phyloP scores from a whole-genome alignment of 306 rosid species.

The Cyamopsis tetragonoloba region DNA sequence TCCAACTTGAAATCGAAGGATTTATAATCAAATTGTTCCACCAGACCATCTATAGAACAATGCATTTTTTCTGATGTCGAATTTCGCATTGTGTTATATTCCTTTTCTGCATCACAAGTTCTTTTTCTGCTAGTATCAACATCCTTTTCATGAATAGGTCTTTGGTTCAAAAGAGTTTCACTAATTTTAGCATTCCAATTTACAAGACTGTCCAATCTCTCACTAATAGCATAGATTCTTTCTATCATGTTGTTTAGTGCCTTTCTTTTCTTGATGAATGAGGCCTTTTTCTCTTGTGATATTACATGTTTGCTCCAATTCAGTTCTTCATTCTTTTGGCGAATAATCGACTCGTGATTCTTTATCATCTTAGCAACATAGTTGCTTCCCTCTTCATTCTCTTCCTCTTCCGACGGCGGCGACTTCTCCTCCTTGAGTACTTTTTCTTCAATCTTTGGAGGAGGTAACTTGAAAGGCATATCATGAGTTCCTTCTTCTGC shows the following conservation, averaged over 20 bases:
- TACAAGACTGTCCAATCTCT: constrained; percentile 42
- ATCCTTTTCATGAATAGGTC: not conserved
- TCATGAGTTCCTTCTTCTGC: constrained; percentile 25
- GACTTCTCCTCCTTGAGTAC: not conserved
- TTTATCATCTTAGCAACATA: constrained; percentile 64
- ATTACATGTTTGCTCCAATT: constrained; percentile 35
- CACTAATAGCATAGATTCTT: constrained; percentile 35
- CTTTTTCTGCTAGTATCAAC: constrained; percentile 17
- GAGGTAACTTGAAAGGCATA: not conserved
- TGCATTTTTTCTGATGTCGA: constrained; percentile 25
- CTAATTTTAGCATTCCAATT: constrained; percentile 35
- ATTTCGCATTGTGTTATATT: constrained; percentile 23
- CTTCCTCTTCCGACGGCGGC: constrained; percentile 16
- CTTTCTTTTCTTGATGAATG: constrained; percentile 35
- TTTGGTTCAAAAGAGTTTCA: constrained; percentile 5
- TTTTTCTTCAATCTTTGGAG: constrained; percentile 23
- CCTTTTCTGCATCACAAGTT: constrained; percentile 27
- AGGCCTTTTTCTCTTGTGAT: constrained; percentile 32
- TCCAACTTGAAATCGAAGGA: constrained; percentile 33
- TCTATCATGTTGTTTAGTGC: constrained; percentile 32
- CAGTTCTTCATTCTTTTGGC: constrained; percentile 54
- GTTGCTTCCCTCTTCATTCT: constrained; percentile 34
- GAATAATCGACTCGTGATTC: constrained; percentile 62
- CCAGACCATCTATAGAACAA: constrained; percentile 25
- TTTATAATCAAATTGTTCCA: constrained; percentile 17